These are phyloP conservation scores for Tilletiopsis washingtonensis DNA, from an alignment of 1,284 basidiomycete genomes.

Conservation along the genomic window DNA sequence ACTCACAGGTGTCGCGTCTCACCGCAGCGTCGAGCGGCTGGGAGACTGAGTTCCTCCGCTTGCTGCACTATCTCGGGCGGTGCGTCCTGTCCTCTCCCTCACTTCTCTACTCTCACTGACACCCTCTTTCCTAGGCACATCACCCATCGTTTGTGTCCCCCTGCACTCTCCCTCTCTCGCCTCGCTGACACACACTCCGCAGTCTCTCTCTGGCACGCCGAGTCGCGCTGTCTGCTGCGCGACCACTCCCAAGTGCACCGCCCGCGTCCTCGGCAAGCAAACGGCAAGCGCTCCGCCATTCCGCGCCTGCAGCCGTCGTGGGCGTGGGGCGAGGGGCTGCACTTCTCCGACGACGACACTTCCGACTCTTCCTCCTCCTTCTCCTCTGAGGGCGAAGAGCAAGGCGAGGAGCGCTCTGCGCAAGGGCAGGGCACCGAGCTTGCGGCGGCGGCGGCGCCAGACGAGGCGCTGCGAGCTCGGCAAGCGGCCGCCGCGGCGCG, in stretches of 20 bases:
- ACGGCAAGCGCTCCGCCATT: constrained; percentile 18
- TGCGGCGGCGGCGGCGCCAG: too few relatives aligned
- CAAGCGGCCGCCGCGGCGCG: background rate
- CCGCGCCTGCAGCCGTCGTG: constrained; percentile 19
- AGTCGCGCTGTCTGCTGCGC: constrained; percentile 36
- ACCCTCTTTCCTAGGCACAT: constrained; percentile 5
- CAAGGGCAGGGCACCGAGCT: background rate
- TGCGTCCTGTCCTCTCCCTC: too few relatives aligned
- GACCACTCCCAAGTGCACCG: constrained; percentile 37
- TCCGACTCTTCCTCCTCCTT: background rate
- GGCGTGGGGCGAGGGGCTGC: constrained; percentile 21
- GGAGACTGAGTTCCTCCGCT: constrained; percentile 38
- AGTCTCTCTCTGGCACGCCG: constrained; percentile 39
- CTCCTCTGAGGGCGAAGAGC: background rate
- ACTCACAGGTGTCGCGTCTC: constrained; percentile 31
- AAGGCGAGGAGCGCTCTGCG: constrained; percentile 1
- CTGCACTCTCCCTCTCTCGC: background rate
- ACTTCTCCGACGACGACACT: constrained; percentile 3
- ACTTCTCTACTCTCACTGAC: too few relatives aligned
- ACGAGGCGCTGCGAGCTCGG: background rate
- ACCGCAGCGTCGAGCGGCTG: constrained; percentile 41
- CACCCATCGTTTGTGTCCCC: constrained; percentile 8
- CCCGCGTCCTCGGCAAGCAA: background rate
- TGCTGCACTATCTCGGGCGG: constrained; percentile 40
- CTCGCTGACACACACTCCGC: background rate